These are phyloP conservation scores for Debaryomyces udenii DNA, from an alignment of 1,139 yeast genomes.

Conservation along the genomic window DNA sequence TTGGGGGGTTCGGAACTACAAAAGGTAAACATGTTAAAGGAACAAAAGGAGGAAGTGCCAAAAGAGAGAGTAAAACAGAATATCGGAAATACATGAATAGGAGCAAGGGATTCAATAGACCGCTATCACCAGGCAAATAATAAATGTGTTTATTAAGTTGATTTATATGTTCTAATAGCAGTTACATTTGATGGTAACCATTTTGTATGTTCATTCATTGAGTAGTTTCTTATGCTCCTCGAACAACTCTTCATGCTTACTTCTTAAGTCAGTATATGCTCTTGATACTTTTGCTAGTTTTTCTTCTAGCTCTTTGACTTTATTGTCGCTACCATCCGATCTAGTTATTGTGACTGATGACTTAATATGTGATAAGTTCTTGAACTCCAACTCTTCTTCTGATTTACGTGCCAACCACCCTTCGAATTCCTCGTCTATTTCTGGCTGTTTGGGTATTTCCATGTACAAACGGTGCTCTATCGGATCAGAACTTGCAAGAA, in stretches of 20 bases:
- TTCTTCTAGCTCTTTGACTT: slow-evolving; percentile 36
- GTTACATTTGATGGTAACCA: slow-evolving; percentile 4
- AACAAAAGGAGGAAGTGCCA: slow-evolving; percentile 50
- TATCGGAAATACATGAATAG: slow-evolving; percentile 74
- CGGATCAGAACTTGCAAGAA: slow-evolving; percentile 47
- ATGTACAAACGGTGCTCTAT: slow-evolving; percentile 53
- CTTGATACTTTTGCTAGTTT: slow-evolving; percentile 53
- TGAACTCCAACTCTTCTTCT: slow-evolving; percentile 55
- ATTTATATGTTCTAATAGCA: slow-evolving; percentile 9
- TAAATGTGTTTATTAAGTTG: background rate
- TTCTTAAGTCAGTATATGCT: slow-evolving; percentile 62
- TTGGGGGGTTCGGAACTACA: slow-evolving; percentile 60
- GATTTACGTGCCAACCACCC: slow-evolving; percentile 52
- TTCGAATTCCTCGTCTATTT: slow-evolving; percentile 26
- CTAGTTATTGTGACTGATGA: slow-evolving; percentile 32
- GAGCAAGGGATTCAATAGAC: slow-evolving; percentile 61
- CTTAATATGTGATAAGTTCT: slow-evolving; percentile 39
- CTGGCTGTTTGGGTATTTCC: slow-evolving; percentile 37
- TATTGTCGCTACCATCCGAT: slow-evolving; percentile 13
- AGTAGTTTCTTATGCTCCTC: slow-evolving; percentile 53
- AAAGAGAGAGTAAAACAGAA: slow-evolving; percentile 45
- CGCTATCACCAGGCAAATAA: slow-evolving; percentile 50
- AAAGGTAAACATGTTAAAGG: slow-evolving; percentile 63
- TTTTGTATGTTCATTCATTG: slow-evolving; percentile 27
- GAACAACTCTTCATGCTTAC: slow-evolving; percentile 62